A percentile compares a stretch with the other conserved stretches of the same genome.
Conservation (phyloP, 805 yeast species). For the Soucietia sequanensis region DNA sequence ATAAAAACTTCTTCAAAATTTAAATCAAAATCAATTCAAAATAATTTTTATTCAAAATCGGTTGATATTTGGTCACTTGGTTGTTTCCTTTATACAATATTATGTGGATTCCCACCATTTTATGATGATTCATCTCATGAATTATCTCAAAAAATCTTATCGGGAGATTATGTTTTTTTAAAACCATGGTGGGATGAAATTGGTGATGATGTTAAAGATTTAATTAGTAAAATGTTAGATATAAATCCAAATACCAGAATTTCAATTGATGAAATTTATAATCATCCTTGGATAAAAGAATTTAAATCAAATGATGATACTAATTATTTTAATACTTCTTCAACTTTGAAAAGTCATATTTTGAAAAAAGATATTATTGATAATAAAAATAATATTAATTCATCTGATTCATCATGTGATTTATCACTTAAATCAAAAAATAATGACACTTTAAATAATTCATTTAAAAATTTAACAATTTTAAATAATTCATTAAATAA, state of each 20-base stretch:
- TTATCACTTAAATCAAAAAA: no score
- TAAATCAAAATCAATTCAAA: slow-evolving; percentile 21
- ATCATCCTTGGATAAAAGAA: slow-evolving; percentile 65
- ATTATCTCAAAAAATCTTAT: slow-evolving; percentile 64
- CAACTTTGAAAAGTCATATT: slow-evolving; percentile 2
- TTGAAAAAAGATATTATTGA: no score
- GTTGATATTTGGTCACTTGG: slow-evolving; percentile 78
- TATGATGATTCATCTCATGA: slow-evolving; percentile 66
- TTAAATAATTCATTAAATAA: no score
- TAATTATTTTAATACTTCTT: slow-evolving; percentile 1
- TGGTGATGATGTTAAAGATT: slow-evolving; percentile 63
- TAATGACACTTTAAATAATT: no score
- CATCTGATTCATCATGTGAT: no score
- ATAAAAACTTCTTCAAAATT: slow-evolving; percentile 11
- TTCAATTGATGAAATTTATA: slow-evolving; percentile 62
- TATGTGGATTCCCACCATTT: slow-evolving; percentile 76
- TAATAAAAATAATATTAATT: no score
- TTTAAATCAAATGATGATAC: slow-evolving; percentile 6
- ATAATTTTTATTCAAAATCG: slow-evolving; percentile 59
- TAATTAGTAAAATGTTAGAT: slow-evolving; percentile 63
- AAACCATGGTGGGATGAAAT: slow-evolving; percentile 92
- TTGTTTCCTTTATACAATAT: slow-evolving; percentile 63
- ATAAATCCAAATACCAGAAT: slow-evolving; percentile 70
- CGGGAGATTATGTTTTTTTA: slow-evolving; percentile 71
- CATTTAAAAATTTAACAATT: no score